Evolutionary conservation across 805 yeast species (phyloP).

Genomic region (Candida arabinofermentans): DNA sequence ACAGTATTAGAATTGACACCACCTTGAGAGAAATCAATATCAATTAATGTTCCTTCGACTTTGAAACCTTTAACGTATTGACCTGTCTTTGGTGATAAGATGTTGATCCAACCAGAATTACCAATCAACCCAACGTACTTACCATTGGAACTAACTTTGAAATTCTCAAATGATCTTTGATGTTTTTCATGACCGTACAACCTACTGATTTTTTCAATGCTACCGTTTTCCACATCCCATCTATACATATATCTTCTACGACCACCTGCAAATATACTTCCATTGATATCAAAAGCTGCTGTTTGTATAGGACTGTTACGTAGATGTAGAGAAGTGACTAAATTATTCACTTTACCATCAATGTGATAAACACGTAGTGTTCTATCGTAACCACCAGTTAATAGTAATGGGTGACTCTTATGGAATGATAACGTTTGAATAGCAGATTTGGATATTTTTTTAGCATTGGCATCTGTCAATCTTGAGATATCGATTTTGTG

Average conservation of each 20-base stretch:
- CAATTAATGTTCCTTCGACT: slow-evolving; percentile 81
- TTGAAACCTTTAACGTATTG: slow-evolving; percentile 86
- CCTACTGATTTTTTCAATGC: slow-evolving; percentile 79
- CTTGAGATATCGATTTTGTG: slow-evolving; percentile 71
- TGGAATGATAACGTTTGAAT: slow-evolving; percentile 88
- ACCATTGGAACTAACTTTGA: slow-evolving; percentile 73
- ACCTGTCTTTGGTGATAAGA: slow-evolving; percentile 73
- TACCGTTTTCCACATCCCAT: slow-evolving; percentile 67
- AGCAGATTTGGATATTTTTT: slow-evolving; percentile 67
- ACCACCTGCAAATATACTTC: slow-evolving; percentile 76
- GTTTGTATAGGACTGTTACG: slow-evolving; percentile 77
- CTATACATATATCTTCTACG: slow-evolving; percentile 88
- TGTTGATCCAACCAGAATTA: slow-evolving; percentile 85
- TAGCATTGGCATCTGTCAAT: slow-evolving; percentile 79
- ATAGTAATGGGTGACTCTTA: slow-evolving; percentile 71
- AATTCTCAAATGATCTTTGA: slow-evolving; percentile 84
- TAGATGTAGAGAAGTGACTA: slow-evolving; percentile 79
- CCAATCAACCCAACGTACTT: slow-evolving; percentile 72
- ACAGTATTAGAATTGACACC: slow-evolving; percentile 35
- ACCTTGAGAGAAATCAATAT: slow-evolving; percentile 62
- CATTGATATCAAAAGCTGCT: slow-evolving; percentile 56
- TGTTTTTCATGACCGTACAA: slow-evolving; percentile 87
- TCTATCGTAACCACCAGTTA: slow-evolving; percentile 91
- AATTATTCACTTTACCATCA: slow-evolving; percentile 78
- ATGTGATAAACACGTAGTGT: slow-evolving; percentile 83